Conservation (phyloP, 768 basidiomycete species). For the Amanita pallidorosea region DNA sequence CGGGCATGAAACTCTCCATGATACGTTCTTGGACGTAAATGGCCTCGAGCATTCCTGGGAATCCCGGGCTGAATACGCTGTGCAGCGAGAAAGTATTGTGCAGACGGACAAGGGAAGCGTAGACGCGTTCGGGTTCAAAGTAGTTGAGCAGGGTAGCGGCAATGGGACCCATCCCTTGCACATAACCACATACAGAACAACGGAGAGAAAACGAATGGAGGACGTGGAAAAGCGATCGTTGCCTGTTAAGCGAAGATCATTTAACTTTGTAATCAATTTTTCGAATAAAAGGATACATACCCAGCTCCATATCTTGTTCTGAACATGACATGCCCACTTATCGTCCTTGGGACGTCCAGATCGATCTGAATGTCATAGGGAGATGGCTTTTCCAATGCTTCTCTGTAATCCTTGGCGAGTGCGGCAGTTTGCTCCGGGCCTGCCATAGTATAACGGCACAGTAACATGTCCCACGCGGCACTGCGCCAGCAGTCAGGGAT, state of each 20-base stretch:
- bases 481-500: slow-evolving; percentile 93
- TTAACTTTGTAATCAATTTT: too few species aligned
- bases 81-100: slow-evolving; percentile 88
- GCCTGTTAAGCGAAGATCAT: slow-evolving; percentile 31
- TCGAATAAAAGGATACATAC: slow-evolving; percentile 30
- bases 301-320: slow-evolving; percentile 93
- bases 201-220: slow-evolving; percentile 83
- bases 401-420: slow-evolving; percentile 42
- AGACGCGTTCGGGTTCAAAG: slow-evolving; percentile 82
- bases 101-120: slow-evolving; percentile 74
- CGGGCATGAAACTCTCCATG: slow-evolving; percentile 81
- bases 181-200: slow-evolving; percentile 87
- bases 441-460: slow-evolving; percentile 41
- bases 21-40: slow-evolving; percentile 93
- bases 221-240: slow-evolving; percentile 92
- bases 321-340: slow-evolving; percentile 90
- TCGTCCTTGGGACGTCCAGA: slow-evolving; percentile 93
- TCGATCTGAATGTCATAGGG: slow-evolving; percentile 95
- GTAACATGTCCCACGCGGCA: slow-evolving; percentile 84
- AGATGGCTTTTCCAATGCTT: slow-evolving; percentile 69
- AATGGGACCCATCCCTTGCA: slow-evolving; percentile 98
- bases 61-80: slow-evolving; percentile 83
- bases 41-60: slow-evolving; percentile 91
- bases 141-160: slow-evolving; percentile 93
- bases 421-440: slow-evolving; percentile 32